These are phyloP conservation scores for Fusarium algeriense DNA, from an alignment of 2,329 filamentous ascomycete species.

Conservation along the genomic window DNA sequence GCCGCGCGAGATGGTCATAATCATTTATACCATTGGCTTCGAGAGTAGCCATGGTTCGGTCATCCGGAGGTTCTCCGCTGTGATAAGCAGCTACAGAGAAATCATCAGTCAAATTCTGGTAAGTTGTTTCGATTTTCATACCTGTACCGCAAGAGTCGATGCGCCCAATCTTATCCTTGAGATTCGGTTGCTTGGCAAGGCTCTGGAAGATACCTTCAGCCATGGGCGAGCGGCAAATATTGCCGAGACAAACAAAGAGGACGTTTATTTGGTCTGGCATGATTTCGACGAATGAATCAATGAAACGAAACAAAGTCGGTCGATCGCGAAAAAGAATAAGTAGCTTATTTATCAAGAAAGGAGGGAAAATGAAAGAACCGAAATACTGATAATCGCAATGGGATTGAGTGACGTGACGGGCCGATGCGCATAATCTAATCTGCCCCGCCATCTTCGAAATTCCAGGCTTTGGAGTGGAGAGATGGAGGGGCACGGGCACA, in stretches of 20 bases:
- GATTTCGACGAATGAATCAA: slow-evolving; percentile 27
- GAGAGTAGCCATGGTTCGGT: slow-evolving; percentile 85
- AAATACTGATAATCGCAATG: slow-evolving; percentile 40
- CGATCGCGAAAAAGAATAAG: slow-evolving; percentile 3
- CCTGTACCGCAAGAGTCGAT: slow-evolving; percentile 92
- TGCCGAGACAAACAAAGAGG: slow-evolving; percentile 95
- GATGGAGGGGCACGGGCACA: slow-evolving; percentile 40
- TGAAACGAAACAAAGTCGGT: neutral
- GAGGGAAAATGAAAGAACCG: slow-evolving; percentile 27
- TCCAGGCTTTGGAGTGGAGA: slow-evolving; percentile 36
- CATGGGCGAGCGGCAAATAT: slow-evolving; percentile 96
- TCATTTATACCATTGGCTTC: slow-evolving; percentile 78
- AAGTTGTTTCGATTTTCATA: slow-evolving; percentile 39
- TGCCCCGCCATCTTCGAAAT: slow-evolving; percentile 44
- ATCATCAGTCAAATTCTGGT: slow-evolving; percentile 15
- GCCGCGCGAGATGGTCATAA: slow-evolving; percentile 82
- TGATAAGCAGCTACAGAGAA: slow-evolving; percentile 79
- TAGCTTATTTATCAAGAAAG: slow-evolving; percentile 7
- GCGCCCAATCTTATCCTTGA: slow-evolving; percentile 69
- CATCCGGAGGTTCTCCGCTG: slow-evolving; percentile 79
- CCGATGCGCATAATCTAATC: slow-evolving; percentile 43
- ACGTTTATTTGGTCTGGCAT: slow-evolving; percentile 71
- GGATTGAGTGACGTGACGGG: slow-evolving; percentile 42
- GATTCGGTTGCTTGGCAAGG: slow-evolving; percentile 71
- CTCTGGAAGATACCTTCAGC: slow-evolving; percentile 92